phyloP scores from a whole-genome alignment of 2,329 filamentous ascomycete genomes.

The Helicocarpus griseus region DNA sequence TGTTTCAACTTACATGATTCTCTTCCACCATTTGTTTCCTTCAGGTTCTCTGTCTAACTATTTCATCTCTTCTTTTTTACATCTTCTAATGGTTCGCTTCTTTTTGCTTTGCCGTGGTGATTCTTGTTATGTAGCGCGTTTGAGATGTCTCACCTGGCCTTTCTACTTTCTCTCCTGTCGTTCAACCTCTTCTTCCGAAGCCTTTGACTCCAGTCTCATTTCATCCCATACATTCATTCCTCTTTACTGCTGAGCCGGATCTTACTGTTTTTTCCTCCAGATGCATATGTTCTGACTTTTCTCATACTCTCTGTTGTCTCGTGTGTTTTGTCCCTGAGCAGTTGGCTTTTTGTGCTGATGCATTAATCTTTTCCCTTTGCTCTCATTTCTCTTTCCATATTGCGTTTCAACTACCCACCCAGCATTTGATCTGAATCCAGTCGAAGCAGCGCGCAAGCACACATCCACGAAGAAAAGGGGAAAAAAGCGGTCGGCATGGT shows the following conservation, averaged over 20 bases:
- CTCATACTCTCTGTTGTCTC: neutral
- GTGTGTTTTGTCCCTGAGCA: neutral
- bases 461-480: too few species aligned
- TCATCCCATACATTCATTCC: neutral
- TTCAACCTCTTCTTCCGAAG: neutral
- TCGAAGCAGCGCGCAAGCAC: too few species aligned
- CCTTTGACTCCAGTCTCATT: neutral
- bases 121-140: neutral
- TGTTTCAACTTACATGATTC: neutral
- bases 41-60: neutral
- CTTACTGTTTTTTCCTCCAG: neutral
- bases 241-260: too few species aligned
- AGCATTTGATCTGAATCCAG: too few species aligned
- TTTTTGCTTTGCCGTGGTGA: neutral
- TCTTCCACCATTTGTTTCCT: neutral
- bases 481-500: too few species aligned
- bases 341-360: neutral
- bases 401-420: too few species aligned
- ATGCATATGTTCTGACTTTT: neutral
- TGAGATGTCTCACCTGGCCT: neutral
- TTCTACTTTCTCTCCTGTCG: neutral
- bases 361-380: too few species aligned
- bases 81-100: neutral
- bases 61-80: neutral
- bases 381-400: too few species aligned